A percentile compares a stretch with the other conserved stretches of the same genome.
Conservation (phyloP, 306 rosid genomes). For the Trichosanthes cucumerina region DNA sequence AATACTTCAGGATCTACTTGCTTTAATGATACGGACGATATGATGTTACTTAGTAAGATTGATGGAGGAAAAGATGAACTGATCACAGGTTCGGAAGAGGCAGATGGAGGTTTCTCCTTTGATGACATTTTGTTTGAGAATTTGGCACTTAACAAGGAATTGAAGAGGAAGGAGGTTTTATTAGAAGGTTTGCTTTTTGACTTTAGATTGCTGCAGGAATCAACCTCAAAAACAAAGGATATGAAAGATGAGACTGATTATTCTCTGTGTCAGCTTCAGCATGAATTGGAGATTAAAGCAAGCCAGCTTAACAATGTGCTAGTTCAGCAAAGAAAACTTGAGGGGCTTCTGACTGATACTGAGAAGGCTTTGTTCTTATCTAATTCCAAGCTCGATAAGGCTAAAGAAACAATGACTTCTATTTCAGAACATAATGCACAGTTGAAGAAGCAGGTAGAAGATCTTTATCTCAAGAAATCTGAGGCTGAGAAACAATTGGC, state of each 20-base stretch:
- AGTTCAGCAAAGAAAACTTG: conserved; percentile 40
- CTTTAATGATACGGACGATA: conserved; percentile 22
- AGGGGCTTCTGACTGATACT: conserved; percentile 44
- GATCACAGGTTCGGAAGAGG: conserved; percentile 24
- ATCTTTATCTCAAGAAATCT: conserved; percentile 37
- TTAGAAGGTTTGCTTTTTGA: conserved; percentile 86
- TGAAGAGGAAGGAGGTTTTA: conserved; percentile 62
- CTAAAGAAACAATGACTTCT: conserved; percentile 36
- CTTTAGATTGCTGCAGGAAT: conserved; percentile 80
- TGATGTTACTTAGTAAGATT: conserved; percentile 11
- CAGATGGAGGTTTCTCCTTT: conserved; percentile 26
- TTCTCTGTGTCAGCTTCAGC: conserved; percentile 47
- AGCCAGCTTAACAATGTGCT: conserved; percentile 49
- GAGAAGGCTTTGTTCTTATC: conserved; percentile 46
- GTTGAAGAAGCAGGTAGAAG: conserved; percentile 54
- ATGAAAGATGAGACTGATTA: conserved; percentile 53
- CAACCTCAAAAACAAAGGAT: conserved; percentile 65
- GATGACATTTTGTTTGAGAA: conserved; percentile 36
- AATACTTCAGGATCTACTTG: conserved; percentile 16
- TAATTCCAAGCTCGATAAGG: conserved; percentile 52
- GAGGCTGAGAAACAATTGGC: conserved; percentile 58
- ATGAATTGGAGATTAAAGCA: conserved; percentile 56
- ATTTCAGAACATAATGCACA: conserved; percentile 51
- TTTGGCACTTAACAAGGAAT: conserved; percentile 49
- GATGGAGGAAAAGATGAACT: conserved; percentile 17